phyloP scores from a whole-genome alignment of 352 stramenopile genomes.

The Pelagophyceae sp. region DNA sequence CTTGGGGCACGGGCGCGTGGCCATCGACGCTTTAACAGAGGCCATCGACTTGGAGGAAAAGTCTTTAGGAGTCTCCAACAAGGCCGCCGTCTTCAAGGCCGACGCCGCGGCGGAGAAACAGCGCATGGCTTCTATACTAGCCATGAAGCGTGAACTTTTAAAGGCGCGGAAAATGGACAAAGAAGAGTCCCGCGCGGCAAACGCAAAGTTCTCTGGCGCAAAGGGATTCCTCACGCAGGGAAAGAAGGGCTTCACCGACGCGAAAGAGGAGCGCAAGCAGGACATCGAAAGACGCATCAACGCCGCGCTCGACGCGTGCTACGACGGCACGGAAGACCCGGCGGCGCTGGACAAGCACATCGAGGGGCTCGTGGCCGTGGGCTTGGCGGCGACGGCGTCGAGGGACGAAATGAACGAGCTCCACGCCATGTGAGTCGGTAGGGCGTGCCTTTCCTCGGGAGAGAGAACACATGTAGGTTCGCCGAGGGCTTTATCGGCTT shows the following conservation, averaged over 20 bases:
- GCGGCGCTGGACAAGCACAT: neutral
- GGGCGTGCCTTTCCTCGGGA: too few relatives aligned
- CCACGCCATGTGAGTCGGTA: too few relatives aligned
- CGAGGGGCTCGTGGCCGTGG: neutral
- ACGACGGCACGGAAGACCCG: neutral
- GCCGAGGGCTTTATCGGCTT: slow-evolving; percentile 17
- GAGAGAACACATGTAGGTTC: too few relatives aligned
- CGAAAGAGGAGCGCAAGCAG: neutral
- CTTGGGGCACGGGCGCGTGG: neutral
- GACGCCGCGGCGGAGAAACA: neutral
- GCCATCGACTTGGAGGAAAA: slow-evolving; percentile 1
- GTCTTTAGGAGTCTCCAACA: neutral
- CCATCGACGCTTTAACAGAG: neutral
- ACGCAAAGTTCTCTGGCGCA: neutral
- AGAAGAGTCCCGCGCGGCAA: neutral
- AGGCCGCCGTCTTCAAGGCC: neutral
- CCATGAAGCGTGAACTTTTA: slow-evolving; percentile 12
- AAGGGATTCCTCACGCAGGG: neutral
- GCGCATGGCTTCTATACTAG: neutral
- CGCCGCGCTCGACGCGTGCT: neutral
- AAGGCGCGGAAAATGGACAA: neutral
- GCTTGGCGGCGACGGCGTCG: neutral
- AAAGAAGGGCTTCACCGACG: neutral
- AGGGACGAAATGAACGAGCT: neutral
- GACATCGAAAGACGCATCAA: neutral